Evolutionary conservation across 1,284 basidiomycete genomes (phyloP).

Genomic region (Phylloboletellus chloephorus): DNA sequence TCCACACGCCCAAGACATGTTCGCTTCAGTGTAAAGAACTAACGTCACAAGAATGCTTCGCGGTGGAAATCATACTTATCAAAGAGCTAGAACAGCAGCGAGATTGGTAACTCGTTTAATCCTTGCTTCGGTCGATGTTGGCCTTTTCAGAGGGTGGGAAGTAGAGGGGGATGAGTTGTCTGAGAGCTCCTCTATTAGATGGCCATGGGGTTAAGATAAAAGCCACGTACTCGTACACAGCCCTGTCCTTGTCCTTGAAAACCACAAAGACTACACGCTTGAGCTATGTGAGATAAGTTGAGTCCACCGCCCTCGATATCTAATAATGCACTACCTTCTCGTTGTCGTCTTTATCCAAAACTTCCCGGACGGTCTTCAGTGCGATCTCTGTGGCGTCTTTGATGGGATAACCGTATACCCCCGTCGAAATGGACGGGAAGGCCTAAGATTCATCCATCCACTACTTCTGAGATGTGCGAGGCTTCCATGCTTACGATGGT

Average conservation of each 20-base stretch:
- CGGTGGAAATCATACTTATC: background rate
- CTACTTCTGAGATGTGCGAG: background rate
- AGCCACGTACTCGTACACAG: conserved; percentile 56
- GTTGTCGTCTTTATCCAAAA: conserved; percentile 52
- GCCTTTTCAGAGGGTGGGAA: conserved; percentile 34
- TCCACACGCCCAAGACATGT: too few species aligned
- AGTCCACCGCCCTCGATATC: background rate
- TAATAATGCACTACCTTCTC: conserved; percentile 38
- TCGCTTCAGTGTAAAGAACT: background rate
- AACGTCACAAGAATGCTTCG: conserved; percentile 1
- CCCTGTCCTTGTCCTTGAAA: conserved; percentile 58
- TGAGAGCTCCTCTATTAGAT: conserved; percentile 22
- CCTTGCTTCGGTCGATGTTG: background rate
- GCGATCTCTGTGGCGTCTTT: conserved; percentile 67
- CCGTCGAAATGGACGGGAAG: conserved; percentile 78
- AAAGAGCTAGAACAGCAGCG: background rate
- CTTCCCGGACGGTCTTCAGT: conserved; percentile 51
- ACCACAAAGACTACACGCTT: conserved; percentile 72
- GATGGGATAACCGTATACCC: conserved; percentile 76
- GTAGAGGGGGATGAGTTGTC: conserved; percentile 55
- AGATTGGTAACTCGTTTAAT: background rate
- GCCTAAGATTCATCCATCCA: conserved; percentile 42
- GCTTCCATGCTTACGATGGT: conserved; percentile 48
- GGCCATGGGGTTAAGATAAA: background rate
- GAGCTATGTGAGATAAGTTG: conserved; percentile 47